Base-by-base conservation (phyloP, 116 monocot genomes). In the Iris pallida region DNA sequence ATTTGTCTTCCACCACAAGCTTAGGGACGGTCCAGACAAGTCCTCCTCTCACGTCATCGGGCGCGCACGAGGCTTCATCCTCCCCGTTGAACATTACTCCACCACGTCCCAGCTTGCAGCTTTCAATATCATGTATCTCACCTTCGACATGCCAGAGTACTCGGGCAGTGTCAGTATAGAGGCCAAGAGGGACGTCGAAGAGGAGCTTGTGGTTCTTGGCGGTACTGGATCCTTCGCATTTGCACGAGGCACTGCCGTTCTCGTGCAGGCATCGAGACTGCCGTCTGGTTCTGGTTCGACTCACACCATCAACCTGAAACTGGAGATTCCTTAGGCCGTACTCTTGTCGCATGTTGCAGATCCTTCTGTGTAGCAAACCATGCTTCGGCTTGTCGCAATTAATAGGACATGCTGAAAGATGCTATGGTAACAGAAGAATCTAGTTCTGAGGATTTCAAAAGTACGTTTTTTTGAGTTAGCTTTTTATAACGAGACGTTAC, bases 161-260 rank as follows among this genome's bases (percentile, higher is more conserved):
- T 71, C 77, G 5, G 94, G 94, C 3, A 83, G 94, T 62, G 47
- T 94, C 44, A 59, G 87, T 53, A 59, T 94, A 10, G 83, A 94
- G 65, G 69, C 64, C 1, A 77, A 20, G 73, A 8, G 5, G 16
- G n/a, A 64, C 41, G 59, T 47, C 60, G 54, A 46, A 41, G 86
- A 83, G 48, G 86, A 81, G 71, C 72, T 90, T 13, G 19, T 14
- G 18, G 83, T 90, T 18, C 79, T 86, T 0, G 94, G 94, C 0
- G 94, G 94, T 2, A 94, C 94, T 0, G 86, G 88, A 10, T 75
- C 61, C 6, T 95, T 90, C 20, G 88, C 88, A 42, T 90, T 88
- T 54, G 88, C 91, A 9, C 57, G 82, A 44, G 90, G 95, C 8
- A 16, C 30, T 15, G 90, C 86, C 0, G 71, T 76, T 13, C 69